These are phyloP conservation scores for Davidsoniella neocaledoniae DNA, from an alignment of 2,329 filamentous ascomycete genomes.

Conservation along the genomic window DNA sequence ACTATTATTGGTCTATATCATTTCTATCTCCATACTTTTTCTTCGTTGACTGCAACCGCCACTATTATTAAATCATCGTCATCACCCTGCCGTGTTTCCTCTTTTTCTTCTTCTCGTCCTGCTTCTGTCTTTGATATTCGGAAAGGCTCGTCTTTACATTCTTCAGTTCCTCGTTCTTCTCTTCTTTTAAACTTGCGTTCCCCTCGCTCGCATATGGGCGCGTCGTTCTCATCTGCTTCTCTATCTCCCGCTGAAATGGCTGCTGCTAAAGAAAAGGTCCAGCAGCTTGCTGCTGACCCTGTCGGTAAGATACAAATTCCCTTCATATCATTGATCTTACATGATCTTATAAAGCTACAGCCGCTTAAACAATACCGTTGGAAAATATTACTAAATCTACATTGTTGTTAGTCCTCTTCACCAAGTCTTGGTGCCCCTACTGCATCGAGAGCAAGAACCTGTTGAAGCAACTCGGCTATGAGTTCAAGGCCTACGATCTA, in stretches of 20 bases:
- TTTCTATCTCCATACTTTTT: neutral
- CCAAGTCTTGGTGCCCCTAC: constrained; percentile 93
- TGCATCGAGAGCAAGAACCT: constrained; percentile 65
- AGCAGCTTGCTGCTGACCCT: constrained; percentile 64
- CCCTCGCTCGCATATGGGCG: constrained; percentile 19
- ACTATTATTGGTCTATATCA: neutral
- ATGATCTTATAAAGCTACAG: neutral
- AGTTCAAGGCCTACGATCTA: constrained; percentile 63
- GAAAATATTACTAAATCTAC: neutral
- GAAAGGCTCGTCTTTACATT: too few species aligned
- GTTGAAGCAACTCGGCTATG: constrained; percentile 51
- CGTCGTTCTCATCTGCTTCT: constrained; percentile 19
- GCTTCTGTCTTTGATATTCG: too few species aligned
- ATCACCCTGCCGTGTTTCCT: too few species aligned
- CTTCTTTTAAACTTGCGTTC: constrained; percentile 17
- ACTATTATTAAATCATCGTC: too few species aligned
- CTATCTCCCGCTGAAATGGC: constrained; percentile 56
- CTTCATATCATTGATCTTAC: neutral
- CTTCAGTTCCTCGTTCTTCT: neutral
- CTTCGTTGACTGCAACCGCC: neutral
- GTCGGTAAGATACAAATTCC: neutral
- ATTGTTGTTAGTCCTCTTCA: constrained; percentile 59
- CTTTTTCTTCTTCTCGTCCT: too few species aligned
- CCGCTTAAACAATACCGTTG: neutral
- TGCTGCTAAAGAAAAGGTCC: constrained; percentile 65